Conservation (phyloP, 1,284 basidiomycete genomes). For the Naganishia albida region DNA sequence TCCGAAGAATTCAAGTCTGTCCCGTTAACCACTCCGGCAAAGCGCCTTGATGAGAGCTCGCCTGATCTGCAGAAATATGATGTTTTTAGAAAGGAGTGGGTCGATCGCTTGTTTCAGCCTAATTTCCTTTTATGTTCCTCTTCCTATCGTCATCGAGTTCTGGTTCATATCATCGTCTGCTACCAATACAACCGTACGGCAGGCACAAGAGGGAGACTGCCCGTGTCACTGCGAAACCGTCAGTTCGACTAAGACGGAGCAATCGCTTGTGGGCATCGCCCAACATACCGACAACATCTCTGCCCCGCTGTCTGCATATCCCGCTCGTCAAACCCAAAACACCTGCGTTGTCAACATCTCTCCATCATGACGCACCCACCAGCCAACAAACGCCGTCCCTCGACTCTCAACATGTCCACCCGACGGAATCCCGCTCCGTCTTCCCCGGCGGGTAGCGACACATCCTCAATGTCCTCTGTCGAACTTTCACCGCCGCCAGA, state of each 20-base stretch:
- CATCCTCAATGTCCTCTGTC: constrained; percentile 6
- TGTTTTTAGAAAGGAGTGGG: not conserved
- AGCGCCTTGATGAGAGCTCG: constrained; percentile 8
- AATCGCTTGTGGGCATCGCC: too few relatives aligned
- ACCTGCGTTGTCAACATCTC: not conserved
- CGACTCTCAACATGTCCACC: constrained; percentile 1
- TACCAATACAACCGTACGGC: too few relatives aligned
- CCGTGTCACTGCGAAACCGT: too few relatives aligned
- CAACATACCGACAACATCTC: too few relatives aligned
- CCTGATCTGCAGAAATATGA: not conserved
- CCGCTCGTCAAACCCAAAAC: too few relatives aligned
- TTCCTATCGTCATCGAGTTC: not conserved
- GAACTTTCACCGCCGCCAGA: constrained; percentile 14
- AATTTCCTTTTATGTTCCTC: not conserved
- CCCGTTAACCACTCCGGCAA: constrained; percentile 31
- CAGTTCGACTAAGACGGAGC: too few relatives aligned
- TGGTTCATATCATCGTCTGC: not conserved
- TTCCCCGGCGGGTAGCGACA: not conserved
- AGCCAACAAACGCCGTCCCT: not conserved
- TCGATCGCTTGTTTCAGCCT: not conserved
- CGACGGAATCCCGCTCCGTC: constrained; percentile 2
- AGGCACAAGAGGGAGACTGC: too few relatives aligned
- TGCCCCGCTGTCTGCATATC: too few relatives aligned
- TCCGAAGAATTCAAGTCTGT: constrained; percentile 24
- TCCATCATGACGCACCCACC: not conserved